Evolutionary conservation across 73 alveolate genomes (phyloP).

Genomic region (Tetrahymena malaccensis): DNA sequence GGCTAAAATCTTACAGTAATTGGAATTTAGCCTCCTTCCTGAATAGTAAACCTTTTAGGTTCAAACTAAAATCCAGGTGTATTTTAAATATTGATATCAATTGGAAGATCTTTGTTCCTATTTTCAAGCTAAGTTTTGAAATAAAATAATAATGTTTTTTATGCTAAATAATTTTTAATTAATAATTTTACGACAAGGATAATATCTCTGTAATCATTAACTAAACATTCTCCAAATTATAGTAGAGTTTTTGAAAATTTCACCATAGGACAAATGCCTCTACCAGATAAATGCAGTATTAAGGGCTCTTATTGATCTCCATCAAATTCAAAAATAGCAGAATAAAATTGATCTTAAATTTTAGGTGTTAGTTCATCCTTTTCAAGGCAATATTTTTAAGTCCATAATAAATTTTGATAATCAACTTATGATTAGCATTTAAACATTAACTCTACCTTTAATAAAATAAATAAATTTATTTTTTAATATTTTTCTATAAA

Average conservation of each 20-base stretch:
- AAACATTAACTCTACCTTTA: constrained; percentile 55
- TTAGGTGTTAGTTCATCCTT: constrained; percentile 55
- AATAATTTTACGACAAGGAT: constrained; percentile 51
- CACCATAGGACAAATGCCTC: constrained; percentile 90
- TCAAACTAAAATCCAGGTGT: constrained; percentile 87
- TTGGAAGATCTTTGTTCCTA: constrained; percentile 88
- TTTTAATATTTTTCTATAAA: neutral
- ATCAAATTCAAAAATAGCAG: constrained; percentile 60
- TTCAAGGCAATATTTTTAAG: constrained; percentile 37
- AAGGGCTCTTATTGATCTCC: constrained; percentile 75
- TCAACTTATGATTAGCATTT: constrained; percentile 66
- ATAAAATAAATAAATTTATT: neutral
- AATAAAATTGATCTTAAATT: constrained; percentile 61
- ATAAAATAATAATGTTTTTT: neutral
- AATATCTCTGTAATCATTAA: constrained; percentile 80
- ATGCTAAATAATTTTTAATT: neutral
- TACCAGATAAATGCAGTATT: constrained; percentile 87
- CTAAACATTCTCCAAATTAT: constrained; percentile 88
- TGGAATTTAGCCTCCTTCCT: constrained; percentile 81
- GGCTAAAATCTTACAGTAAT: constrained; percentile 90
- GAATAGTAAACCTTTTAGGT: constrained; percentile 77
- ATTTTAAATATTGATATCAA: constrained; percentile 76
- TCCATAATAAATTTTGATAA: constrained; percentile 41
- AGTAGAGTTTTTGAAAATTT: constrained; percentile 68
- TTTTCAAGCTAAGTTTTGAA: constrained; percentile 45